phyloP scores from a whole-genome alignment of 139 green algal genomes.

The Chlorella sorokiniana region DNA sequence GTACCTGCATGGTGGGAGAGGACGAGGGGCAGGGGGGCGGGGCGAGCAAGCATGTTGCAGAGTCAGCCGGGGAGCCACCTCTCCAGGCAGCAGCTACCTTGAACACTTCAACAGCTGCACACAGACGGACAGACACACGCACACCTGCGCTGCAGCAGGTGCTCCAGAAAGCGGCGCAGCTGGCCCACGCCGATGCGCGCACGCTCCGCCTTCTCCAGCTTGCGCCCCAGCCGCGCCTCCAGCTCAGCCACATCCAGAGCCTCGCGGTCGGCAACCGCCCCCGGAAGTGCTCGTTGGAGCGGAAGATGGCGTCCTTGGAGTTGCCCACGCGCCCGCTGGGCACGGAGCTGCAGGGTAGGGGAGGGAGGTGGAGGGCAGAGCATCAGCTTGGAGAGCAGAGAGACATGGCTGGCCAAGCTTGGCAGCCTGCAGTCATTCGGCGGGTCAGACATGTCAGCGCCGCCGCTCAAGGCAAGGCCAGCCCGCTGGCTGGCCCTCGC shows the following conservation, averaged over 20 bases:
- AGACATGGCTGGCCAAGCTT: too few species aligned
- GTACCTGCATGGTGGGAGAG: conserved; percentile 85
- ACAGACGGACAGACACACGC: neutral
- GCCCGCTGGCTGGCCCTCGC: neutral
- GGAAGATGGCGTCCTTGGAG: conserved; percentile 78
- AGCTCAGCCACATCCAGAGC: conserved; percentile 75
- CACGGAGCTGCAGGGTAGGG: conserved; percentile 72
- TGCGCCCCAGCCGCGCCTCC: conserved; percentile 63
- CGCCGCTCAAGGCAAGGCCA: neutral
- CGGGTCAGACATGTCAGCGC: too few species aligned
- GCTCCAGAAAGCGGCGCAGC: conserved; percentile 90
- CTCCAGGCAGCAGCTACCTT: neutral
- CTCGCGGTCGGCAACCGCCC: conserved; percentile 80
- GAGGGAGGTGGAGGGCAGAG: neutral
- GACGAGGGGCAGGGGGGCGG: neutral
- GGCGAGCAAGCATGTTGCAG: neutral
- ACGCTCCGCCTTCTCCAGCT: conserved; percentile 72
- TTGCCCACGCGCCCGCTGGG: conserved; percentile 87
- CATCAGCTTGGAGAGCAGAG: neutral
- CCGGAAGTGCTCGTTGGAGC: conserved; percentile 91
- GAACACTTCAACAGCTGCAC: neutral
- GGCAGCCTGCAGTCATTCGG: too few species aligned
- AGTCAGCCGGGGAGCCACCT: neutral
- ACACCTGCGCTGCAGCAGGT: conserved; percentile 80
- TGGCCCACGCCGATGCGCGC: conserved; percentile 81